These are phyloP conservation scores for Cinchona pubescens DNA, from an alignment of 257 asterid genomes.

Conservation along the genomic window DNA sequence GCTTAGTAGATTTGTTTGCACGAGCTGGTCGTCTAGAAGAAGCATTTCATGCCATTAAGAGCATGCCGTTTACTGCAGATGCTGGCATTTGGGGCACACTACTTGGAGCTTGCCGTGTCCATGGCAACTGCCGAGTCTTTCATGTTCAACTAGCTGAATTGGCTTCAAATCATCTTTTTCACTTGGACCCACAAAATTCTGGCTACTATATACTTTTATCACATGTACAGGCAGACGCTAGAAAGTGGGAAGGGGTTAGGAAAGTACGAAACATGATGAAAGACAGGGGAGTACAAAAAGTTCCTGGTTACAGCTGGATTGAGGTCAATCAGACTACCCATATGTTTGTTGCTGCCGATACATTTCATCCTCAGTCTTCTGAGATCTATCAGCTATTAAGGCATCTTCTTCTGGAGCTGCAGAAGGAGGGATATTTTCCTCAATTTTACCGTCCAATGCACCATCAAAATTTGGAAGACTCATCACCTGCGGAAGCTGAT, in stretches of 20 bases:
- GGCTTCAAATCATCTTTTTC: conserved; percentile 58
- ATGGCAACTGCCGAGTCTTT: no score
- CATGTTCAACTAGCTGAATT: conserved; percentile 71
- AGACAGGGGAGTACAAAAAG: conserved; percentile 70
- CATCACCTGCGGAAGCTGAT: conserved; percentile 21
- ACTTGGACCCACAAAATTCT: conserved; percentile 76
- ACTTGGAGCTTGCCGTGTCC: conserved; percentile 74
- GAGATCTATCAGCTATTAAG: conserved; percentile 48
- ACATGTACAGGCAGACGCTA: conserved; percentile 67
- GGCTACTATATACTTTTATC: conserved; percentile 80
- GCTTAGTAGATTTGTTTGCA: conserved; percentile 73
- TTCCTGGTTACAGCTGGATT: conserved; percentile 84
- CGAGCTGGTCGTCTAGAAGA: conserved; percentile 68
- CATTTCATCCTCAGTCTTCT: conserved; percentile 55
- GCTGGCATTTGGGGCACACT: conserved; percentile 91
- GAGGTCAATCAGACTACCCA: conserved; percentile 59
- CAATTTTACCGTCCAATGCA: conserved; percentile 10
- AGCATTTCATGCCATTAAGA: conserved; percentile 43
- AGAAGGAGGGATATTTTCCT: conserved; percentile 51
- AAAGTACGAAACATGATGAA: conserved; percentile 61
- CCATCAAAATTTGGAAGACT: conserved; percentile 1
- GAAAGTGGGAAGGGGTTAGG: conserved; percentile 63
- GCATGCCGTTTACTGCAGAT: conserved; percentile 75
- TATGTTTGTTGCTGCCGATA: conserved; percentile 74
- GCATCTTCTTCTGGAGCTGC: conserved; percentile 59